Evolutionary conservation across 257 asterid genomes (phyloP).

Genomic region (Echium plantagineum): DNA sequence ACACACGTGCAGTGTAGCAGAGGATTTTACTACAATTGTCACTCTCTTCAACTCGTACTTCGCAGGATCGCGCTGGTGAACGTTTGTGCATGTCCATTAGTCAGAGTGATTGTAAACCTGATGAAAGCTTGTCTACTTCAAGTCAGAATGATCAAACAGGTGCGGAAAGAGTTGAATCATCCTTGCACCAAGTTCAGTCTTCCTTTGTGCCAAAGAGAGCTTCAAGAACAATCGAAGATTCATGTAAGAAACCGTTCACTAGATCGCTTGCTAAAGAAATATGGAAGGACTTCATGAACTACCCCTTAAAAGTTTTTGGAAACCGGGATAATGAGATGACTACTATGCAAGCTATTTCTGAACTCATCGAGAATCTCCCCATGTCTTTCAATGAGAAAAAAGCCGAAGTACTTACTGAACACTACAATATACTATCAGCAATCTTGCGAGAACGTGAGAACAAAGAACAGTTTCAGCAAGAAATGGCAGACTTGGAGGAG

Average conservation of each 20-base stretch:
- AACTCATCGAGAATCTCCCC: background rate
- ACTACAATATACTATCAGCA: background rate
- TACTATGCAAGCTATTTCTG: conserved; percentile 4
- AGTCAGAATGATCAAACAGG: background rate
- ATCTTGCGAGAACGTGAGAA: background rate
- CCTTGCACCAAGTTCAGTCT: background rate
- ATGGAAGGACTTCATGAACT: conserved; percentile 3
- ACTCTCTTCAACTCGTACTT: no score
- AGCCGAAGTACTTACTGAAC: background rate
- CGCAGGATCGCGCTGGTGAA: background rate
- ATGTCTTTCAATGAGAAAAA: background rate
- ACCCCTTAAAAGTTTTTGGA: conserved; percentile 6
- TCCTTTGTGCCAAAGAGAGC: background rate
- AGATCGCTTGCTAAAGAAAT: background rate
- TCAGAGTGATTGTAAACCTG: background rate
- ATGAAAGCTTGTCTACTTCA: background rate
- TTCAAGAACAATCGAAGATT: background rate
- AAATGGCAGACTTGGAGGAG: background rate
- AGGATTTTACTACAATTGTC: no score
- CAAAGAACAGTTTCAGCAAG: background rate
- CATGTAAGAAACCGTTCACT: background rate
- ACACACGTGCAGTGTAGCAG: no score
- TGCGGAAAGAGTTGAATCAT: conserved; percentile 6
- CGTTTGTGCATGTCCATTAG: background rate
- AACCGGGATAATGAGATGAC: conserved; percentile 1